Conservation (phyloP, 2,329 filamentous ascomycete genomes). For the Canariomyces notabilis region DNA sequence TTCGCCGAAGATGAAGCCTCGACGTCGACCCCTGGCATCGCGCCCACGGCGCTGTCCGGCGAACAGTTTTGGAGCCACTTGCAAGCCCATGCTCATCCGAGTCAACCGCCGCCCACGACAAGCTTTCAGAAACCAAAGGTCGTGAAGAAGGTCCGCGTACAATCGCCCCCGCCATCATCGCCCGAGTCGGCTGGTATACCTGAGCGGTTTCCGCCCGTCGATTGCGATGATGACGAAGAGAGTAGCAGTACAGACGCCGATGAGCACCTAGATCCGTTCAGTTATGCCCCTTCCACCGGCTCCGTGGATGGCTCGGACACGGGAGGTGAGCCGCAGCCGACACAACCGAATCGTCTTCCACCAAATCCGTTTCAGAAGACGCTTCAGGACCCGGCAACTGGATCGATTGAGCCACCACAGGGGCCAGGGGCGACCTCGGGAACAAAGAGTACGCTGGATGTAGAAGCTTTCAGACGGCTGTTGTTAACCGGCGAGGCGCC, state of each 20-base stretch:
- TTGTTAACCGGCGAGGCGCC: constrained; percentile 63
- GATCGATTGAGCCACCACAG: constrained; percentile 30
- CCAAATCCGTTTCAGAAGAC: constrained; percentile 56
- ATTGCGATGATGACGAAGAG: constrained; percentile 25
- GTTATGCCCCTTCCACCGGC: constrained; percentile 22
- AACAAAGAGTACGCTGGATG: constrained; percentile 56
- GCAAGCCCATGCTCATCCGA: constrained; percentile 29
- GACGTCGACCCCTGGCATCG: constrained; percentile 9
- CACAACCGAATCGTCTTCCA: constrained; percentile 30
- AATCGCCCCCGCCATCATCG: constrained; percentile 58
- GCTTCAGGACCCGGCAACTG: constrained; percentile 45
- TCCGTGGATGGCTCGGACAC: constrained; percentile 27
- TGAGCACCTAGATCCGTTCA: constrained; percentile 32
- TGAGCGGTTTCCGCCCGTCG: constrained; percentile 30
- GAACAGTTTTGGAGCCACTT: constrained; percentile 30
- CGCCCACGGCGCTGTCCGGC: constrained; percentile 26
- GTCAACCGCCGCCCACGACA: constrained; percentile 31
- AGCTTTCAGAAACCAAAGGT: constrained; percentile 45
- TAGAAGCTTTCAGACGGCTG: constrained; percentile 71
- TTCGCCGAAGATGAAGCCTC: constrained; percentile 15
- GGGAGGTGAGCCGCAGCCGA: constrained; percentile 25
- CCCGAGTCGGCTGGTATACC: constrained; percentile 44
- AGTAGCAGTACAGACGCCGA: constrained; percentile 25
- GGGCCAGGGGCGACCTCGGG: constrained; percentile 29
- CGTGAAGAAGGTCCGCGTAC: constrained; percentile 62